Evolutionary conservation across 768 basidiomycete genomes (phyloP), one percentile per base, ranked within the genome.

Genomic region (Psilocybe cubensis): DNA sequence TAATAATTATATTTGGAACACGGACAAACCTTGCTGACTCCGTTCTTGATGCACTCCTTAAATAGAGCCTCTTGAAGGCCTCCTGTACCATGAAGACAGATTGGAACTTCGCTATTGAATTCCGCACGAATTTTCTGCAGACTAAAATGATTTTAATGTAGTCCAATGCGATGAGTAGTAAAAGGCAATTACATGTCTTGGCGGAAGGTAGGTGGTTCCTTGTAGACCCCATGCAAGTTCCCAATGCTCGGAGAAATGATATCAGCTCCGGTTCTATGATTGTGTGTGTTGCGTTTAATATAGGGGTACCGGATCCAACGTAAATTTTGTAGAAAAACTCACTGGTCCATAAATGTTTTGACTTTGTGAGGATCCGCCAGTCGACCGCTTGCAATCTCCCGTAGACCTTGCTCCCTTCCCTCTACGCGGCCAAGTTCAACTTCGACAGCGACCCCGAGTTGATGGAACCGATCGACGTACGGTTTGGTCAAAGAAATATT

Each of bases 361-460:
- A 79, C 79, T 62, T 79, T 80, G 29, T 61, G 63, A 0, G 78
- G 74, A 41, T 78, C 67, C 3, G 80, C 80, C 48, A 79, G 73
- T 61, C 78, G 79, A 18, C 77, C 74, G 52, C 78, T 77, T 2
- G 75, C 77, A n/a, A 79, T 79, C 66, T 74, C 73, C 10, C 79
- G 67, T 31, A 82, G 68, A 20, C 80, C 79, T n/a, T 77, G 79
- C 58, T 80, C 78, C 3, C 79, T 79, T 2, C 80, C 79, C 62
- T 82, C 80, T 24, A 80, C 69, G 14, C 78, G 74, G 4, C 79
- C 80, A n/a, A 80, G 73, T 62, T 81, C 79, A 21, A 81, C 78
- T 56, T 81, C 79, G 0, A 81, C 76, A 2, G 74, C 73, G 28
- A 81, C 67, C 1, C 77, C 78, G 29, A 59, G 64, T 52, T 72